Conservation (phyloP, 2,329 filamentous ascomycete genomes). For the Aquanectria penicillioides region DNA sequence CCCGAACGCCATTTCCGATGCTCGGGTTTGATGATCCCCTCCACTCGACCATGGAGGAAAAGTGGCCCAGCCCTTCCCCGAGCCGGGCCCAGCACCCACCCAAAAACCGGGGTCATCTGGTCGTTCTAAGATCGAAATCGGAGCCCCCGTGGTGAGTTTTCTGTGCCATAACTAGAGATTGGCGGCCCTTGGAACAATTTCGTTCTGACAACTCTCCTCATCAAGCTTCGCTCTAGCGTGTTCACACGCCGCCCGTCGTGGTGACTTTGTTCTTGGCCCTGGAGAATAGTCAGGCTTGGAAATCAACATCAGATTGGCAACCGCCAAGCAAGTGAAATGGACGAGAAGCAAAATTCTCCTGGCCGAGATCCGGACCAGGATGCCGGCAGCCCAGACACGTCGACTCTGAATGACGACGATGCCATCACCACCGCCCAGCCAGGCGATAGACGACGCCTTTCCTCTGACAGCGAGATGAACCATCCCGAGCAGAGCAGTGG, state of each 20-base stretch:
- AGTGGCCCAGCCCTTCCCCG: conserved; percentile 4
- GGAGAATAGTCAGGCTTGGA: neutral
- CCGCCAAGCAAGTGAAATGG: conserved; percentile 21
- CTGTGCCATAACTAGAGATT: conserved; percentile 11
- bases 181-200: neutral
- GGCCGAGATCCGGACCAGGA: conserved; percentile 22
- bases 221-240: neutral
- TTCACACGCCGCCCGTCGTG: neutral
- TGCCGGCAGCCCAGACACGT: conserved; percentile 29
- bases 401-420: conserved; percentile 35
- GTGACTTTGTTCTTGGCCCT: neutral
- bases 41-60: too few species aligned
- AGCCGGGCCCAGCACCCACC: conserved; percentile 10
- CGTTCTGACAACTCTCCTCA: neutral
- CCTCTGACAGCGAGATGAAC: conserved; percentile 23
- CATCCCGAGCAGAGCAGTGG: conserved; percentile 24
- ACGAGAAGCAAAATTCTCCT: conserved; percentile 30
- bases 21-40: conserved; percentile 25
- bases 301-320: neutral
- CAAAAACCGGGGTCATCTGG: conserved; percentile 23
- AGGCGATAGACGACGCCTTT: conserved; percentile 7
- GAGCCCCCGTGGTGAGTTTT: conserved; percentile 6
- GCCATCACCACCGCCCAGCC: conserved; percentile 30
- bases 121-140: conserved; percentile 19
- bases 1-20: conserved; percentile 31